Evolutionary conservation across 192 early-diverging fungal species (phyloP), one percentile per base, ranked within the genome.

Genomic region (Ambispora gerdemannii): DNA sequence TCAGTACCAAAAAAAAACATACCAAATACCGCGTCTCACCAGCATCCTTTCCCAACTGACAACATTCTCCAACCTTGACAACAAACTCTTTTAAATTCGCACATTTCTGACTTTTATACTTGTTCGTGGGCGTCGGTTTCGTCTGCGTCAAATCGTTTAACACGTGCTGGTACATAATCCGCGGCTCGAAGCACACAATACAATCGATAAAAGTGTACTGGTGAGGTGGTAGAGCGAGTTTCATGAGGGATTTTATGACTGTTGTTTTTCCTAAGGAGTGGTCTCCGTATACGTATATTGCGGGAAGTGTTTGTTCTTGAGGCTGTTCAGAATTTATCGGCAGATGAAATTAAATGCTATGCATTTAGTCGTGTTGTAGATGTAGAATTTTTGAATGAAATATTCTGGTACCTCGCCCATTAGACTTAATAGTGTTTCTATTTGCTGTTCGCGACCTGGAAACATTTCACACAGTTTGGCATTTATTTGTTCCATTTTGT

Each of bases 1-100:
- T 20, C 1, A 22, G 6, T 7, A 8, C 7, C 13, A 28, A 3
- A 15, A 22, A 43, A n/a, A 63, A 33, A 17, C 24, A 22, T 32
- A 25, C 33, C 38, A 35, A 24, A 3, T 30, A 19, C 25, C 70
- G 4, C 50, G 50, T 64, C 19, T 35, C 25, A 15, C 17, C 6
- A 1, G 30, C 35, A 15, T 70, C 72, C 24, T 50, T 19, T 25
- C 28, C 55, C 13, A 60, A 34, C 1, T 61, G 43, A 35, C 77
- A 78, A 20, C 69, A 79, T 33, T 31, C 53, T 31, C 67, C 64
- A 30, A 68, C 73, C 71, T 72, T 74, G 25, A 74, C 77, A 10
- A 92, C 78, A 85, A 94, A 96, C 35, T 93, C 91, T 20, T 85
- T 84, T 56, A 86, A 47, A 50, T 77, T 84, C 36, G 92, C 91